Evolutionary conservation across 2,329 filamentous ascomycete genomes (phyloP), one percentile per base, ranked within the genome.

Genomic region (Scedosporium minutisporum): DNA sequence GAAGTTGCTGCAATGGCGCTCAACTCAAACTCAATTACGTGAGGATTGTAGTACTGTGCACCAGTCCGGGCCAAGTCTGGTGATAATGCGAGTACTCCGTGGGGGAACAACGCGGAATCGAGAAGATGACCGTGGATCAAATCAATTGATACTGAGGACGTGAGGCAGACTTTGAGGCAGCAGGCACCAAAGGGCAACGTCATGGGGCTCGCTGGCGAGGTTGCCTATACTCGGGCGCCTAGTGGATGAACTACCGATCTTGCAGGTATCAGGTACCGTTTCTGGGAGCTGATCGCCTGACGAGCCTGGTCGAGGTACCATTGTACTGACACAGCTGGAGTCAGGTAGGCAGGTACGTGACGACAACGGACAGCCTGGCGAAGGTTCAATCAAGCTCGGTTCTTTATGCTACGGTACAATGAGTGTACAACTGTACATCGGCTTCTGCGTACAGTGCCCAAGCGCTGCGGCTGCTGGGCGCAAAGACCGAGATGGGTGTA

Each of bases 181-280:
- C 60, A 62, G 60, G 60, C 60, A 62, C 51, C 60, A 38, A 62
- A 29, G 38, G 60, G 60, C 53, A 62, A 62, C 60, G 60, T 62
- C 60, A 62, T 62, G 60, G 42, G 51, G 41, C 27, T 42, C n/a
- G 23, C 23, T 41, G 14, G 55, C 27, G 10, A 58, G 55, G 51
- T 55, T 55, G 51, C 51, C 51, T 55, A 25, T 55, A 58, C 55
- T 58, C 55, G 25, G 27, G 16, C 1, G 6, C 55, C 27, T 33
- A 58, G 51, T 23, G 21, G 23, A 27, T 3, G 51, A 55, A 55
- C 51, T 55, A 55, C 23, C 23, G 51, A 27, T 6, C 21, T n/a
- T 55, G 51, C 51, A 55, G 18, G 51, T 55, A 55, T 55, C 21
- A 55, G 51, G 51, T 55, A 55, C 51, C 12, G 51, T 55, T 55